Evolutionary conservation across 306 rosid species (phyloP).

Genomic region (Casuarina glauca): DNA sequence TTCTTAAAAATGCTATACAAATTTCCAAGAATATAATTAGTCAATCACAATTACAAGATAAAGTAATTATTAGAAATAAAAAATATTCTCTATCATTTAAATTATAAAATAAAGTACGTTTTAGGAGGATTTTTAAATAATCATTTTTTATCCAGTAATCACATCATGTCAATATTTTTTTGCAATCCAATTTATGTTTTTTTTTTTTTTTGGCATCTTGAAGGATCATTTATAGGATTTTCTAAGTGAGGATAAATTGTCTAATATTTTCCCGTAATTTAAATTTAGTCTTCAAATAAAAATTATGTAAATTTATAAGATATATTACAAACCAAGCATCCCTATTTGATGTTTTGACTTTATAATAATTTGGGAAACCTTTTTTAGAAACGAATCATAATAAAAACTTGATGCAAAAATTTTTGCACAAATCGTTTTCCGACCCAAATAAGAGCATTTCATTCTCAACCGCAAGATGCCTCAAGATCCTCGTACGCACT

Average conservation of each 20-base stretch:
- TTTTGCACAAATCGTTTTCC: background rate
- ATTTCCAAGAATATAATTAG: background rate
- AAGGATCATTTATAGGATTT: no score
- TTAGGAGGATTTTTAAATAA: background rate
- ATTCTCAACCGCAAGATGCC: conserved; percentile 13
- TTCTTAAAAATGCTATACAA: conserved; percentile 1
- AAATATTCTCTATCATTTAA: no score
- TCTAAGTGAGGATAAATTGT: no score
- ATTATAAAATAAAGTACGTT: no score
- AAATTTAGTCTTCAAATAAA: no score
- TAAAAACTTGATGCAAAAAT: conserved; percentile 12
- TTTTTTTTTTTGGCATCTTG: no score
- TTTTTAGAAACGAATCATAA: background rate
- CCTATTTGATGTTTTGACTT: background rate
- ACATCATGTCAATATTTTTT: background rate
- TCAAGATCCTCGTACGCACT: conserved; percentile 33
- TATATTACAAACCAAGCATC: background rate
- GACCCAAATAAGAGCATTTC: background rate
- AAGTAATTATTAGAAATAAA: background rate
- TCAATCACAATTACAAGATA: background rate
- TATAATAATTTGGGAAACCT: background rate
- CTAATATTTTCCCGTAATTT: no score
- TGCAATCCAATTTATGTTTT: no score
- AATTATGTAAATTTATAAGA: no score
- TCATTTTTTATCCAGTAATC: no score